Base-by-base conservation (phyloP, 1,284 basidiomycete species). In the Irpex sp. region DNA sequence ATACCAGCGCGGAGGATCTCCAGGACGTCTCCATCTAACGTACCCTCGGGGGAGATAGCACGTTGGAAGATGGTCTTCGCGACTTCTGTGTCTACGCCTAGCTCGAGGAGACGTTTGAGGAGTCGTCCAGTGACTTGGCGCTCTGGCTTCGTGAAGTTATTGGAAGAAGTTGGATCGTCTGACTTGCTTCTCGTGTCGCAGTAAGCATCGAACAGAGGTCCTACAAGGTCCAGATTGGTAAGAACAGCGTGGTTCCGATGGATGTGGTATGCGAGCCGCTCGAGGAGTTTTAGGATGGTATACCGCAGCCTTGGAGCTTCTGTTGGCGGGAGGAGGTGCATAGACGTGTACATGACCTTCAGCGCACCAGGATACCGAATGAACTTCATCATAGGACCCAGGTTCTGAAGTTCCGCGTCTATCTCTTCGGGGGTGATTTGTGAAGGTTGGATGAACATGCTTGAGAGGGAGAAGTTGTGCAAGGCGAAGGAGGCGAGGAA, bases 181-280 rank as follows among this genome's bases (percentile, higher is more conserved):
- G 65, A 34, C 17, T 75, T 70, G 11, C 69, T 68, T 26, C 71
- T 63, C 15, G 58, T 59, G 70, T 63, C 59, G 51, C 67, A 71
- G 52, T 72, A 71, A 21, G 70, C 60, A 40, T 78, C 74, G 65
- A 92, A 86, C 0, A 91, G 76, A 3, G 82, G 78, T 2, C 76
- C 73, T 37, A 86, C 79, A 9, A 91, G 73, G 5, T 82, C 82
- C 36, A 86, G 71, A 65, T 79, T 83, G 70, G 84, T 85, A 58
- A 93, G 75, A 5, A 89, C 75, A 8, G 84, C 87, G 36, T 86
- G 85, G 69, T 92, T 92, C 38, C 86, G 78, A 72, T 92, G 90
- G 62, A 79, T 85, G 21, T 80, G 76, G 8, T 78, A 76, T 1
- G 84, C 80, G 1, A 93, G 76, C 3, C 82, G 76, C 65, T 92